Evolutionary conservation across 1,284 basidiomycete species (phyloP).

Genomic region (Ceratobasidium sp.): DNA sequence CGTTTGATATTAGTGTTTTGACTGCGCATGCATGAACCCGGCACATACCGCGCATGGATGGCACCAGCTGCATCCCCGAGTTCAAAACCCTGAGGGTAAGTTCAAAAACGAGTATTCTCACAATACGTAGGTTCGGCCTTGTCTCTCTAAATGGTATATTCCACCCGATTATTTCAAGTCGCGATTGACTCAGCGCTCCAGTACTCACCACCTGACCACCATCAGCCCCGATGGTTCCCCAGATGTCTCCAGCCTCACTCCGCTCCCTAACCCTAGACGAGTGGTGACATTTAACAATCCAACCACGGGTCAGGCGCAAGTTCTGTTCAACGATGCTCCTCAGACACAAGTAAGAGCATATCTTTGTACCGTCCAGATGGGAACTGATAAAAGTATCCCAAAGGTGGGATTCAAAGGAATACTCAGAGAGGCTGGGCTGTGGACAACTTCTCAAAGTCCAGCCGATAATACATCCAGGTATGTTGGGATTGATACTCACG

Average conservation of each 20-base stretch:
- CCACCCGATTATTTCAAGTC: neutral
- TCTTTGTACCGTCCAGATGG: neutral
- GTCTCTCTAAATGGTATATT: neutral
- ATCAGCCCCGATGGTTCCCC: neutral
- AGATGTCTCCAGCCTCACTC: conserved; percentile 26
- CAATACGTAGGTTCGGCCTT: neutral
- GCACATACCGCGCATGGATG: too few relatives aligned
- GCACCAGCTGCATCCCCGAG: too few relatives aligned
- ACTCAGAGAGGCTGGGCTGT: conserved; percentile 18
- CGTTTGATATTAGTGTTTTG: neutral
- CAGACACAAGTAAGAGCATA: neutral
- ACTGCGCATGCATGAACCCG: too few relatives aligned
- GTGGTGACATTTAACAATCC: conserved; percentile 59
- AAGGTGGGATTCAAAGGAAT: conserved; percentile 26
- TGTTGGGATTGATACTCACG: neutral
- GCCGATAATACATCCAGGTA: conserved; percentile 29
- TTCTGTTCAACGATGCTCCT: conserved; percentile 24
- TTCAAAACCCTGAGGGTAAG: too few relatives aligned
- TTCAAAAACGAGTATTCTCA: too few relatives aligned
- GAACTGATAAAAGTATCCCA: neutral
- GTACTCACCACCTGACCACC: neutral
- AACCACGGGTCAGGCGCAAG: conserved; percentile 14
- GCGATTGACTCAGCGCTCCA: neutral
- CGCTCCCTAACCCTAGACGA: conserved; percentile 53
- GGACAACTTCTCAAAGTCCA: conserved; percentile 33